Base-by-base conservation (phyloP, 306 rosid species). In the Trifolium dubium region DNA sequence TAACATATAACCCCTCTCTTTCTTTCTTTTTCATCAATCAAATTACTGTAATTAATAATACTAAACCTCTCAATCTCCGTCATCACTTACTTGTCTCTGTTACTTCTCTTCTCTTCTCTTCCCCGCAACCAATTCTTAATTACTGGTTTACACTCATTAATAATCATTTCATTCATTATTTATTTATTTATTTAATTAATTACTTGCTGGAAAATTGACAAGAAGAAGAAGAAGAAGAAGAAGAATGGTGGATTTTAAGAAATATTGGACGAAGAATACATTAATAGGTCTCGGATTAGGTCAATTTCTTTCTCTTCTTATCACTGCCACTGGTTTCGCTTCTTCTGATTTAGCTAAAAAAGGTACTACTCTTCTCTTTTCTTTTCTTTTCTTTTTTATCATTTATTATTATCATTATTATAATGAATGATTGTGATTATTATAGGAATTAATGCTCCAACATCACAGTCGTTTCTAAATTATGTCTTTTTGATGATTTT, bases 401-500 rank as follows among this genome's bases (percentile, higher is more conserved):
- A n/a, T n/a, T n/a, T n/a, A n/a, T n/a, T n/a, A n/a, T n/a, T n/a
- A n/a, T n/a, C n/a, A n/a, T n/a, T n/a, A n/a, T n/a, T n/a, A n/a
- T n/a, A n/a, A n/a, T n/a, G n/a, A n/a, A n/a, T n/a, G 44, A 11
- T 64, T 13, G 3, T 65, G 23, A n/a, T 64, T 14, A 28, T 60
- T 40, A 15, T 67, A 92, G 98, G 98, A 84, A 88, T 90, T 37
- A 83, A 92, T 79, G 96, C 87, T 47, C 95, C 98, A 74, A 90
- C 98, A 65, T 92, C 98, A 10, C 94, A 92, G 81, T 92, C 99
- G 0, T 89, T 94, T 69, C 83, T 89, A 23, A 94, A 94, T 85
- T 94, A 94, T 72, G 89, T 89, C 31, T 79, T 94, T 43, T 74
- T 94, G 90, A 90, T 86, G 29, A 58, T 92, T 83, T 76, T 89